phyloP scores from a whole-genome alignment of 305 asterid species.

The Coffea humblotiana region DNA sequence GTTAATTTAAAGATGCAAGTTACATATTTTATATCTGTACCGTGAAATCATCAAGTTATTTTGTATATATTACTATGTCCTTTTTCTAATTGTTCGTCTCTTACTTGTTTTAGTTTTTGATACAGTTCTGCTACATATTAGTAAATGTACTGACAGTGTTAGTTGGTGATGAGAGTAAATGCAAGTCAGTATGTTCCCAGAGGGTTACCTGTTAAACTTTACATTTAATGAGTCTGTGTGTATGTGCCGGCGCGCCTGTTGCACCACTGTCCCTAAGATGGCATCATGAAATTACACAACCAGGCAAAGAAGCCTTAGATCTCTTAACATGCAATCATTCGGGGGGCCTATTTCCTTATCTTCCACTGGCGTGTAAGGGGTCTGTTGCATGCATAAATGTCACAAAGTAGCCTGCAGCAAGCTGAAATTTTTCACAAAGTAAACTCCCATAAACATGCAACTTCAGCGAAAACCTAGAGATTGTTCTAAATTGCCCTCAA shows the following conservation, averaged over 20 bases:
- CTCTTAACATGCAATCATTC: not conserved
- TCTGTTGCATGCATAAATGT: too few relatives aligned
- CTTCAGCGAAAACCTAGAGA: not conserved
- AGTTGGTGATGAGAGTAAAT: slow-evolving; percentile 28
- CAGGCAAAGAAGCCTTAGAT: not conserved
- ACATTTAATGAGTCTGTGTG: slow-evolving; percentile 1
- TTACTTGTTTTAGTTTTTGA: not conserved
- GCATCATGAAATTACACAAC: not conserved
- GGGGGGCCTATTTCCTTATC: not conserved
- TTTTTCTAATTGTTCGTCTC: not conserved
- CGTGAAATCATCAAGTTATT: not conserved
- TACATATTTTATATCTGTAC: not conserved
- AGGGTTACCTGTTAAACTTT: not conserved
- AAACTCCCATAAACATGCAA: not conserved
- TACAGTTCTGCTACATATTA: slow-evolving; percentile 15
- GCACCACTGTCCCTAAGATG: not conserved
- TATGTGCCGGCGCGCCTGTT: not conserved
- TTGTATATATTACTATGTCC: not conserved
- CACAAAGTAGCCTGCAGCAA: not conserved
- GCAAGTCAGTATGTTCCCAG: slow-evolving; percentile 20
- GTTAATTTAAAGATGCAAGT: not conserved
- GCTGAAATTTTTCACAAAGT: not conserved
- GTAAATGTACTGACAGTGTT: slow-evolving; percentile 21
- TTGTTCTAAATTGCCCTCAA: not conserved
- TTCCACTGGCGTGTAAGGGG: not conserved